phyloP scores from a whole-genome alignment of 2,329 filamentous ascomycete species.

The Diaporthe sp. region DNA sequence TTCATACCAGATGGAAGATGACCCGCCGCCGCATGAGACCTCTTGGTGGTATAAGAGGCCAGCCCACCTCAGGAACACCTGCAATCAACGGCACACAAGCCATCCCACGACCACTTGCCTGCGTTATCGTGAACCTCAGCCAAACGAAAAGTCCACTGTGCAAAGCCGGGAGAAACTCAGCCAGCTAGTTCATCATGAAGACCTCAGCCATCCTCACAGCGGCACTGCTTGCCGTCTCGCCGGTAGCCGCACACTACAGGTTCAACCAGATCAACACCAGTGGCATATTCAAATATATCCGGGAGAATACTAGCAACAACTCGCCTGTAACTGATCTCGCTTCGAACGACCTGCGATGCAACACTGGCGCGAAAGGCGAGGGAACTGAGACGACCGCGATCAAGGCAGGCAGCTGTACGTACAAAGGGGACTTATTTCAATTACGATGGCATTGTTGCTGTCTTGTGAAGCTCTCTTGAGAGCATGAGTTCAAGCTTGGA shows the following conservation, averaged over 20 bases:
- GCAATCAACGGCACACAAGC: neutral
- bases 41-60: conserved; percentile 6
- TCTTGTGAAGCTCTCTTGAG: neutral
- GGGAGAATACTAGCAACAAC: conserved; percentile 63
- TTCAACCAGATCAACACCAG: conserved; percentile 55
- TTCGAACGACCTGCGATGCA: conserved; percentile 58
- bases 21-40: neutral
- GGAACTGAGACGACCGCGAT: conserved; percentile 52
- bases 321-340: conserved; percentile 59
- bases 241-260: conserved; percentile 57
- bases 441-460: too few species aligned
- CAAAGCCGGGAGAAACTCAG: neutral
- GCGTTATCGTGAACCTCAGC: neutral
- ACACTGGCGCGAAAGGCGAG: conserved; percentile 53
- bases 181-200: conserved; percentile 49
- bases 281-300: conserved; percentile 55
- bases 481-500: too few species aligned
- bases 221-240: conserved; percentile 49
- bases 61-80: neutral
- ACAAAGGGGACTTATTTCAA: neutral
- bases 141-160: neutral
- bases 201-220: conserved; percentile 47
- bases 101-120: neutral
- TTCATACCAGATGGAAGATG: conserved; percentile 5
- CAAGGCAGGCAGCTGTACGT: conserved; percentile 51